Percentiles rank a stretch among this genome's conserved stretches.
Evolutionary conservation across 2,329 filamentous ascomycete genomes (phyloP).

Genomic region (Periconia sp.): DNA sequence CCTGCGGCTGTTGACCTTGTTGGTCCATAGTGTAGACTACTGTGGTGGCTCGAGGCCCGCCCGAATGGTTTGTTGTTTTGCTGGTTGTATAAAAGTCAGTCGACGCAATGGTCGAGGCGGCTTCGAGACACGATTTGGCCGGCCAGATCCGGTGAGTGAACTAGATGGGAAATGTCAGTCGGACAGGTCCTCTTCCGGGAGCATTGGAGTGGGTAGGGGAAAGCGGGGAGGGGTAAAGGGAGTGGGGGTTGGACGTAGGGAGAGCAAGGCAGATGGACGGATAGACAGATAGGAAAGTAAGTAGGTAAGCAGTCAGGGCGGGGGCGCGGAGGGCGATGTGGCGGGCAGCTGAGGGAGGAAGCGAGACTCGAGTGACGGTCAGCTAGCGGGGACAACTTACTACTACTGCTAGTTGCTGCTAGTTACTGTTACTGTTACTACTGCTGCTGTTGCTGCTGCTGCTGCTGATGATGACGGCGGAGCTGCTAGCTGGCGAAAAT

Average conservation of each 20-base stretch:
- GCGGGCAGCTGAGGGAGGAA: neutral
- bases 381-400: conserved; percentile 5
- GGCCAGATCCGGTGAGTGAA: conserved; percentile 20
- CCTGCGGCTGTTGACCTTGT: conserved; percentile 32
- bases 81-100: conserved; percentile 15
- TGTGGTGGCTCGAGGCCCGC: conserved; percentile 23
- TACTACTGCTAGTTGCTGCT: neutral
- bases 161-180: conserved; percentile 30
- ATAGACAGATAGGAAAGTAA: too few species aligned
- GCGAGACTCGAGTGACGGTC: conserved; percentile 4
- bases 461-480: conserved; percentile 16
- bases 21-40: conserved; percentile 46
- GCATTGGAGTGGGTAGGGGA: conserved; percentile 1
- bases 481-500: conserved; percentile 25
- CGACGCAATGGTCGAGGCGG: conserved; percentile 22
- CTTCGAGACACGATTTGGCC: conserved; percentile 21
- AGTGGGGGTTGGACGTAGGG: neutral
- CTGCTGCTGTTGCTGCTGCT: neutral
- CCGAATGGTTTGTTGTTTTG: conserved; percentile 20
- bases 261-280: conserved; percentile 1
- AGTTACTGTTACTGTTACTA: neutral
- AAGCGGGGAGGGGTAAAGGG: conserved; percentile 1
- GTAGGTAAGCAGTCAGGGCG: conserved; percentile 2
- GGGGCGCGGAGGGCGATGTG: neutral
- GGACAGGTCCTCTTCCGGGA: neutral